Percentiles rank a stretch among this genome's conserved stretches.
phyloP scores from a whole-genome alignment of 1,284 basidiomycete species.

The Cutaneotrichosporon sp. region DNA sequence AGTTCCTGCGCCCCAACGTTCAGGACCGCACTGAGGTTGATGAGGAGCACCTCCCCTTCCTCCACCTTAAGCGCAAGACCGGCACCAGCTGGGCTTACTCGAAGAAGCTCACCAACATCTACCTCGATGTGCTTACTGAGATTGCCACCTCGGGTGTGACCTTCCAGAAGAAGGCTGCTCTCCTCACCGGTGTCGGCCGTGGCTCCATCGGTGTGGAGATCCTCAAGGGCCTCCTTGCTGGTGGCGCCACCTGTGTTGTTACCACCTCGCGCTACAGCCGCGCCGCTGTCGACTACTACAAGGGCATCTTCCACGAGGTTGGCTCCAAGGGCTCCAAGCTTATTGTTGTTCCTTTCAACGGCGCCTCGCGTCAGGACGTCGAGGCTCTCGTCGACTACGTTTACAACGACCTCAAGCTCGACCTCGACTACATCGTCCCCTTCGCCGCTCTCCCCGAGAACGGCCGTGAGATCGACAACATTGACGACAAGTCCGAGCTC shows the following conservation, averaged over 20 bases:
- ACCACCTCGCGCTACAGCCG: constrained; percentile 95
- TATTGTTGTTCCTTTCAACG: constrained; percentile 97
- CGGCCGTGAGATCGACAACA: constrained; percentile 91
- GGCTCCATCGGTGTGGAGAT: constrained; percentile 97
- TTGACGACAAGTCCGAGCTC: constrained; percentile 96
- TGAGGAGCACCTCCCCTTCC: constrained; percentile 85
- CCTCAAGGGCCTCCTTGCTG: constrained; percentile 90
- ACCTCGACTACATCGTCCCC: constrained; percentile 95
- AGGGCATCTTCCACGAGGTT: constrained; percentile 92
- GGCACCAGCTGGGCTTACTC: constrained; percentile 94
- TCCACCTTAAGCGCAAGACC: constrained; percentile 97
- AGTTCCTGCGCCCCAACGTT: constrained; percentile 84
- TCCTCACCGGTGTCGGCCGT: constrained; percentile 95
- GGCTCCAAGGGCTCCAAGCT: constrained; percentile 92
- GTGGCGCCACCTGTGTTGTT: constrained; percentile 92
- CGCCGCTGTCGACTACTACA: constrained; percentile 94
- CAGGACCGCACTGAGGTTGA: constrained; percentile 67
- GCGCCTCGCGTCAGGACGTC: constrained; percentile 90
- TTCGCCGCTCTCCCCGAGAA: constrained; percentile 99
- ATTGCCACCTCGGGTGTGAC: constrained; percentile 97
- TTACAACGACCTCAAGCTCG: constrained; percentile 87
- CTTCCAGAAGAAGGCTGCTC: constrained; percentile 97
- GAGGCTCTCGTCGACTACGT: constrained; percentile 98
- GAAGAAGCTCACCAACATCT: constrained; percentile 90
- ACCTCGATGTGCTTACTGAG: constrained; percentile 89